Evolutionary conservation across 192 early-diverging fungal species (phyloP).

Genomic region (Rhizophagus prolifer): DNA sequence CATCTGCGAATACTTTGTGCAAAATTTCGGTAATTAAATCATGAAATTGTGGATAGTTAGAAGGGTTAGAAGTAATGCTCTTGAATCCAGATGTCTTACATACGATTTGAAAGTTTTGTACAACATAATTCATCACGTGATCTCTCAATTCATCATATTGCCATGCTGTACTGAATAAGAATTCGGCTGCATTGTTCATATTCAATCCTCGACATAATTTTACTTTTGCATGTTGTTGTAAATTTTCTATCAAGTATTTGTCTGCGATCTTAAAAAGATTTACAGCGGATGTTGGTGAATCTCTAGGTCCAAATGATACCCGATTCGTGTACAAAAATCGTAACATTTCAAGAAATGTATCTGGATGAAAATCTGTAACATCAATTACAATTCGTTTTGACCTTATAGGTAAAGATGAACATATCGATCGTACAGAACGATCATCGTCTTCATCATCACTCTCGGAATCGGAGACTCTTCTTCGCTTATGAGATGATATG

Average conservation of each 20-base stretch:
- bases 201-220: slow-evolving; percentile 17
- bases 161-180: slow-evolving; percentile 25
- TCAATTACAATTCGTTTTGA: slow-evolving; percentile 15
- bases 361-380: slow-evolving; percentile 20
- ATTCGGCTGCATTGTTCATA: slow-evolving; percentile 19
- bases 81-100: slow-evolving; percentile 18
- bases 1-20: slow-evolving; percentile 6
- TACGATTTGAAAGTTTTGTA: slow-evolving; percentile 4
- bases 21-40: slow-evolving; percentile 9
- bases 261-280: slow-evolving; percentile 16
- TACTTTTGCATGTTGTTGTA: slow-evolving; percentile 16
- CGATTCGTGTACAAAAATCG: slow-evolving; percentile 21
- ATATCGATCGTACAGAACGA: not conserved
- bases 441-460: not conserved
- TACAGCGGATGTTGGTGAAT: not conserved
- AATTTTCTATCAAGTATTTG: slow-evolving; percentile 29
- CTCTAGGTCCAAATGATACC: not conserved
- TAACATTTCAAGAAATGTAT: slow-evolving; percentile 25
- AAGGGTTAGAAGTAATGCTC: slow-evolving; percentile 20
- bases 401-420: not conserved
- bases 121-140: slow-evolving; percentile 22
- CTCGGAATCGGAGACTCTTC: not conserved
- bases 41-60: slow-evolving; percentile 13
- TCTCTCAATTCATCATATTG: slow-evolving; percentile 28
- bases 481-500: not conserved